Base-by-base conservation (phyloP, 768 basidiomycete genomes). In the Panaeolus papilionaceus region DNA sequence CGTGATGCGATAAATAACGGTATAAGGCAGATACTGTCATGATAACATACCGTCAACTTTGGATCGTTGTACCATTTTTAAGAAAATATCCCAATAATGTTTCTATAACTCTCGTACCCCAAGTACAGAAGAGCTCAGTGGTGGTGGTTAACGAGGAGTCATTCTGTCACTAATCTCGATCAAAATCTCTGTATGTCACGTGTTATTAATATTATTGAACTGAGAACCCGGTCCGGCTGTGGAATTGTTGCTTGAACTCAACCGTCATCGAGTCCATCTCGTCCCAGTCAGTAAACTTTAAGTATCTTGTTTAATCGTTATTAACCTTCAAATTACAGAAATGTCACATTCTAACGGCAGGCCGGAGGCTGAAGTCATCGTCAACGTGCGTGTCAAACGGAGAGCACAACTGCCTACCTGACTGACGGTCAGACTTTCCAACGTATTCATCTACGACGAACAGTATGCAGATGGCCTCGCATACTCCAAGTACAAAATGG, bases 391-490 rank as follows among this genome's bases (percentile, higher is more conserved):
- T 78, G 16, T 14, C 33, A 44, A 14, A 9, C 42, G 26, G 51
- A 23, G 45, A 45, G 28, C 38, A 63, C 64, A 9, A n/a, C 61
- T 6, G 28, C 44, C 28, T 61, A 38, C 23, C 37, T 42, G 20
- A 65, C 38, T 64, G 62, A 64, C 58, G 28, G 26, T 54, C 23
- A 26, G 61, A 38, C 37, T 39, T 61, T 28, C 26, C 18, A 14
- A 58, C 26, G 28, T n/a, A 16, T 42, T 65, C 7, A 38, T 28
- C 61, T 14, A 51, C 37, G 39, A 37, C n/a, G 28, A 66, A 38
- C 71, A 91, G 90, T 91, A 87, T 72, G 78, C 76, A 20, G 91
- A 92, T 73, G 91, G 91, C 7, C 85, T 85, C 64, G 83, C 89
- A 9, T 92, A 90, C 72, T 87, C 86, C 28, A 92, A 91, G 75